phyloP scores from a whole-genome alignment of 257 asterid genomes.

The Solanum acaule region DNA sequence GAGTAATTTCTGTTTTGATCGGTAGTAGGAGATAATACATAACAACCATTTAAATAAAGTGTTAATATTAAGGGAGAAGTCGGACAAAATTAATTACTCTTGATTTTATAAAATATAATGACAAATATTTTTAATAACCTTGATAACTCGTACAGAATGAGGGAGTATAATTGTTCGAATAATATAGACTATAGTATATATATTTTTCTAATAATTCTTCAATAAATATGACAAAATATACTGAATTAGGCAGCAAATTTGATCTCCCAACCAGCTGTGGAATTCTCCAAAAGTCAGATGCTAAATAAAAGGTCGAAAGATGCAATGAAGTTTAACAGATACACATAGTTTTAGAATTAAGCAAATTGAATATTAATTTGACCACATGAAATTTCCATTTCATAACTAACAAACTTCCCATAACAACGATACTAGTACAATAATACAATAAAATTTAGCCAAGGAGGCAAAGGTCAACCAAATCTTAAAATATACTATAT shows the following conservation, averaged over 20 bases:
- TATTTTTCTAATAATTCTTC: not conserved
- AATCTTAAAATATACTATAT: not conserved
- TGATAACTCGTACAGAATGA: not conserved
- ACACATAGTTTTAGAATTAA: not conserved
- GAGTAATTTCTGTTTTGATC: not conserved
- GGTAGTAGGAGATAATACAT: not conserved
- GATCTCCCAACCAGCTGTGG: not conserved
- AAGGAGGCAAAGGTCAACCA: not conserved
- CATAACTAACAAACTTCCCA: conserved; percentile 1
- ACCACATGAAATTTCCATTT: conserved; percentile 14
- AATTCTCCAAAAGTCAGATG: not conserved
- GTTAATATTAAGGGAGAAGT: not conserved
- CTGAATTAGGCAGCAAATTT: not conserved
- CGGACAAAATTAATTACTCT: not conserved
- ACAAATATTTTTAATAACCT: not conserved
- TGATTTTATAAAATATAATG: not conserved
- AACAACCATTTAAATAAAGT: not conserved
- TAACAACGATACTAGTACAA: not conserved
- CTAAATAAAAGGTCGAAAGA: not conserved
- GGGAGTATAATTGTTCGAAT: not conserved
- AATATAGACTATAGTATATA: too few relatives aligned
- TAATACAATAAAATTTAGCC: not conserved
- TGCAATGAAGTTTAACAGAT: conserved; percentile 4
- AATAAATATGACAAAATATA: not conserved
- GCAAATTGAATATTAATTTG: not conserved